Evolutionary conservation across 768 basidiomycete genomes (phyloP), one percentile per base, ranked within the genome.

Genomic region (Tremella yokohamensis): DNA sequence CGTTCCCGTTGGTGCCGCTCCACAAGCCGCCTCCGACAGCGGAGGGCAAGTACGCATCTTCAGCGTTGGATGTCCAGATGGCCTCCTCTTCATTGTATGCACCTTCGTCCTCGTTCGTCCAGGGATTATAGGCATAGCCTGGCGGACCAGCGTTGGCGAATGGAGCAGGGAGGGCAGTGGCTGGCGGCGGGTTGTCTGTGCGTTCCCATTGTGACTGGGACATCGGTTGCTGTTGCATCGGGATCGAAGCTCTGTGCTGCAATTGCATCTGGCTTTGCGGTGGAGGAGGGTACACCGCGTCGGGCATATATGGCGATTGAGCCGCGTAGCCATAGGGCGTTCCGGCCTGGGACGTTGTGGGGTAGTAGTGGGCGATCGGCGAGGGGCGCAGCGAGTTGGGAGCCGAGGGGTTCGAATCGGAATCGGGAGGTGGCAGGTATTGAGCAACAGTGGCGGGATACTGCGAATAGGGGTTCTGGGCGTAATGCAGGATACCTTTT

Each of bases 71-170:
- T 6, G n/a, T 6, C 42, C 42, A 45, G n/a, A 45, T 45, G n/a
- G 42, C 42, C 42, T 45, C 42, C 22, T 45, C 42, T 22, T 45
- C 42, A 15, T 45, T 45, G 22, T 45, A 45, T 6, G n/a, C 42
- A 8, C 22, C n/a, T 45, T n/a, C n/a, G n/a, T 22, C 42, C 42
- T 45, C 42, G 42, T 45, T 45, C n/a, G 45, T 19, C 20, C 34
- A 22, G 9, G 66, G 65, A 29, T 62, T 40, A 49, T 73, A 73
- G 12, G 52, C 48, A 52, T 64, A 68, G 22, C 66, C 72, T 3
- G 72, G 72, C 11, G 69, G 72, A 54, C 72, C 72, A 24, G 69
- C 69, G 40, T 73, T 70, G 42, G 72, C 72, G 56, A 73, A 73
- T 16, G 47, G 60, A 52, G 16, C 38, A 52, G 22, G 54, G 20